A percentile compares a stretch with the other conserved stretches of the same genome.
phyloP scores from a whole-genome alignment of 768 basidiomycete genomes.

The Chlorophyllum brunneum region DNA sequence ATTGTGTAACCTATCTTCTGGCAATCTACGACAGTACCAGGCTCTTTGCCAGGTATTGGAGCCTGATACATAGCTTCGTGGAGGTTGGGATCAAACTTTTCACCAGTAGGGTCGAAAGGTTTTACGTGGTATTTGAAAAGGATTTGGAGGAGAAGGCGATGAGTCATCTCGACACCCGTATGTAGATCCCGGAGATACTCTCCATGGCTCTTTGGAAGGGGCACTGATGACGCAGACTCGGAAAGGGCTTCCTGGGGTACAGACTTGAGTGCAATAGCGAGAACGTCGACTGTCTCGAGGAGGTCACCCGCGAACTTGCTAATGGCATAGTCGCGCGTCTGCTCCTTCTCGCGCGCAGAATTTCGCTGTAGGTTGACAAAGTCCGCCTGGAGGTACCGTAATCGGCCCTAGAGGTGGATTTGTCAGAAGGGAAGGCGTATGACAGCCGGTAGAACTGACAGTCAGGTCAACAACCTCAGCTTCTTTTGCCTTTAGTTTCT shows the following conservation, averaged over 20 bases:
- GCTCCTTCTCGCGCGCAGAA: constrained; percentile 85
- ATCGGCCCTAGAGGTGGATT: constrained; percentile 57
- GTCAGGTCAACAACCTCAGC: constrained; percentile 80
- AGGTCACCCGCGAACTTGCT: constrained; percentile 87
- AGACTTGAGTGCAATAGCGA: constrained; percentile 78
- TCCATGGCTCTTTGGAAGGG: constrained; percentile 48
- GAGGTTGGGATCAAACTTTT: constrained; percentile 89
- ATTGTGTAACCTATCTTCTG: constrained; percentile 92
- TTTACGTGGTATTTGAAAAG: constrained; percentile 91
- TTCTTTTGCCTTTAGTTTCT: constrained; percentile 78
- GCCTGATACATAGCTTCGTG: constrained; percentile 96
- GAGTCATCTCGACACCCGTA: constrained; percentile 88
- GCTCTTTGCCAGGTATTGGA: constrained; percentile 84
- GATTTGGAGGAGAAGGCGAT: constrained; percentile 84
- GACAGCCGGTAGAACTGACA: constrained; percentile 39
- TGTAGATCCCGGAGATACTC: constrained; percentile 68
- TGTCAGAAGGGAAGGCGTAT: constrained; percentile 12
- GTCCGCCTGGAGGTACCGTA: constrained; percentile 92
- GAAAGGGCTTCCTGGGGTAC: constrained; percentile 53
- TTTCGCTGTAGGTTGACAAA: constrained; percentile 94
- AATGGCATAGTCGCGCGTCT: constrained; percentile 92
- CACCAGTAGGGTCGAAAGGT: constrained; percentile 88
- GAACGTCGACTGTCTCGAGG: constrained; percentile 88
- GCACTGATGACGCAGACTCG: constrained; percentile 21
- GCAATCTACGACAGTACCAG: constrained; percentile 87